Evolutionary conservation across 2,329 filamentous ascomycete genomes (phyloP).

Genomic region (Exophiala mesophila): DNA sequence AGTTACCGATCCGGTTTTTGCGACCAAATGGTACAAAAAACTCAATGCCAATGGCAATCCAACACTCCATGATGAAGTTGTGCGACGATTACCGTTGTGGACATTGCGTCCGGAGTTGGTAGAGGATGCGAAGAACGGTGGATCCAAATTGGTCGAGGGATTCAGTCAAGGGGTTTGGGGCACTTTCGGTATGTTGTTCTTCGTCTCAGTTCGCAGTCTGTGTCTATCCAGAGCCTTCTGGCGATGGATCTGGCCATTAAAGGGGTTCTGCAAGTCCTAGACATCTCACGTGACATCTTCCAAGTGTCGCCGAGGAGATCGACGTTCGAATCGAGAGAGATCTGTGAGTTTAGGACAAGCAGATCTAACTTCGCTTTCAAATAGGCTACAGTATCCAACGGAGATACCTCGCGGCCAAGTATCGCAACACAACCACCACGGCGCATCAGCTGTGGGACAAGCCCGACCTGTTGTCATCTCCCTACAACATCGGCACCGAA

Average conservation of each 20-base stretch:
- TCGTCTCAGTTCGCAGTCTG: too few relatives aligned
- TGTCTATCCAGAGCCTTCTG: too few relatives aligned
- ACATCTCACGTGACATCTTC: background rate
- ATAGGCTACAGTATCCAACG: constrained; percentile 42
- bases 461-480: constrained; percentile 50
- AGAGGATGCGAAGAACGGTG: constrained; percentile 46
- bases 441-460: constrained; percentile 58
- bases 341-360: too few relatives aligned
- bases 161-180: constrained; percentile 65
- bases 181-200: constrained; percentile 5
- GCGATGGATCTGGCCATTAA: too few relatives aligned
- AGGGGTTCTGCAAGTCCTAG: too few relatives aligned
- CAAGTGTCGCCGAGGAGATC: too few relatives aligned
- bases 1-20: constrained; percentile 59
- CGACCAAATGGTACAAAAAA: constrained; percentile 50
- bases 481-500: constrained; percentile 58
- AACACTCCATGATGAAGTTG: constrained; percentile 58
- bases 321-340: too few relatives aligned
- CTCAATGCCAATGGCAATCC: constrained; percentile 62
- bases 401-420: constrained; percentile 19
- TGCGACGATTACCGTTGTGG: constrained; percentile 57
- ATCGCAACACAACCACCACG: constrained; percentile 22
- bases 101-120: constrained; percentile 63
- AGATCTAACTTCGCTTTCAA: background rate
- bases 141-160: constrained; percentile 53